Base-by-base conservation (phyloP, 305 asterid species). In the Rubia tinctorum region DNA sequence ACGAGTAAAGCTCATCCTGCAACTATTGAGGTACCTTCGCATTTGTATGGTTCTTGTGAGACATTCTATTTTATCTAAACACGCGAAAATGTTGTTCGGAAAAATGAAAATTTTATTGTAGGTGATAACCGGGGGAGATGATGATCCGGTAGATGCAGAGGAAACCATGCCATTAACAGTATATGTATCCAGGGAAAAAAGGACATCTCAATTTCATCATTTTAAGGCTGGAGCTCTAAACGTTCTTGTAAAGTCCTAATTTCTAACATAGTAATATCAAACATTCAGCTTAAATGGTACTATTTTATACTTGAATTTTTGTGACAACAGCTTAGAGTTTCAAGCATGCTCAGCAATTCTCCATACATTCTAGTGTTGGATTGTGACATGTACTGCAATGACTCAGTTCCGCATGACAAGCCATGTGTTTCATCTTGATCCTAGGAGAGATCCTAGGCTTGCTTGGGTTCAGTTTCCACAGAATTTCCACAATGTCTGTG, bases 151-250 rank as follows among this genome's bases (percentile, higher is more conserved):
- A 22, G 72, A 14, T 47, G 42, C 34, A 64, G 64, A 73, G 1
- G 71, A 66, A 64, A 72, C 69, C n/a, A 56, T 85, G 78, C 88
- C 96, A 13, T 76, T 82, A n/a, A 84, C 86, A 42, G 91, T 87
- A 15, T 91, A 91, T 69, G 93, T 89, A 74, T 83, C 90, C 68
- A 77, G 96, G 22, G 97, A 89, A 81, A 89, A 90, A 76, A 77
- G 85, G 27, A 82, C 86, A 20, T 79, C 78, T 49, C 81, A 82
- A 55, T 82, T 85, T 0, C 93, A 89, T 74, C 83, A 89, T 77
- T 89, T 89, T 75, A 91, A 91, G 81, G 96, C 97, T 2, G 97
- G 97, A 75, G 86, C 93, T 2, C 87, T 91, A 43, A 91, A 89
- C 61, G 89, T 82, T 66, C 85, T 86, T 20, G 91, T 84, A 78